Conservation (phyloP, 2,329 filamentous ascomycete species). For the Ophiostoma pallidulum region DNA sequence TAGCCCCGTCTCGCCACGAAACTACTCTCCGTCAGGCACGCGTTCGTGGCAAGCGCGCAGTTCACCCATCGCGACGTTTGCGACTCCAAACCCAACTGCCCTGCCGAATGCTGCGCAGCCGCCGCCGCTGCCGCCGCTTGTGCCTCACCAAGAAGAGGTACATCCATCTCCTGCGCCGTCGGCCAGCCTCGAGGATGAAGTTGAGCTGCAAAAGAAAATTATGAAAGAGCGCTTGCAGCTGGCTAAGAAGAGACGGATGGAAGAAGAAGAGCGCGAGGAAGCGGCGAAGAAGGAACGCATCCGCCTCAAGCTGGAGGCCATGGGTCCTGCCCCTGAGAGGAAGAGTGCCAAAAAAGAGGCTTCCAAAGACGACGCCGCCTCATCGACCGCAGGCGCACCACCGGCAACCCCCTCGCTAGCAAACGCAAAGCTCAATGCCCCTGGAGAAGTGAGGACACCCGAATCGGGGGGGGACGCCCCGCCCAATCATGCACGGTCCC, state of each 20-base stretch:
- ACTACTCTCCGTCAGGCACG: constrained; percentile 29
- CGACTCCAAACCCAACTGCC: constrained; percentile 1
- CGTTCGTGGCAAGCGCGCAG: constrained; percentile 32
- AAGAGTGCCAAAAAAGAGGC: constrained; percentile 47
- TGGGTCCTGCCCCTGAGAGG: constrained; percentile 56
- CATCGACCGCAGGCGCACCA: not conserved
- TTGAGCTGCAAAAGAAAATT: constrained; percentile 56
- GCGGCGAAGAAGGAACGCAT: constrained; percentile 63
- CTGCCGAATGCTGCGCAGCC: not conserved
- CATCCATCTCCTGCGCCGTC: constrained; percentile 17
- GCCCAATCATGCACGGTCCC: not conserved
- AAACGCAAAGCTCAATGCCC: not conserved
- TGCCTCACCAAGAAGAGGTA: not conserved
- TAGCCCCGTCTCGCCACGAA: constrained; percentile 39
- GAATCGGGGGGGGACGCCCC: not conserved
- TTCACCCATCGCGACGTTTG: constrained; percentile 29
- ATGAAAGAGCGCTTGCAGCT: constrained; percentile 64
- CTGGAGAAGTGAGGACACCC: not conserved
- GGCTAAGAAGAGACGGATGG: constrained; percentile 57
- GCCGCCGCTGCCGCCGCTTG: no score
- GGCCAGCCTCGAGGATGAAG: constrained; percentile 39
- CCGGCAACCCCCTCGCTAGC: not conserved
- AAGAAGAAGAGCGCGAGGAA: constrained; percentile 63
- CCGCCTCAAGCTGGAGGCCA: constrained; percentile 59
- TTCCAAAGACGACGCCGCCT: constrained; percentile 29